Evolutionary conservation across 208 protist species (phyloP).

Genomic region (Strigomonas oncopelti): DNA sequence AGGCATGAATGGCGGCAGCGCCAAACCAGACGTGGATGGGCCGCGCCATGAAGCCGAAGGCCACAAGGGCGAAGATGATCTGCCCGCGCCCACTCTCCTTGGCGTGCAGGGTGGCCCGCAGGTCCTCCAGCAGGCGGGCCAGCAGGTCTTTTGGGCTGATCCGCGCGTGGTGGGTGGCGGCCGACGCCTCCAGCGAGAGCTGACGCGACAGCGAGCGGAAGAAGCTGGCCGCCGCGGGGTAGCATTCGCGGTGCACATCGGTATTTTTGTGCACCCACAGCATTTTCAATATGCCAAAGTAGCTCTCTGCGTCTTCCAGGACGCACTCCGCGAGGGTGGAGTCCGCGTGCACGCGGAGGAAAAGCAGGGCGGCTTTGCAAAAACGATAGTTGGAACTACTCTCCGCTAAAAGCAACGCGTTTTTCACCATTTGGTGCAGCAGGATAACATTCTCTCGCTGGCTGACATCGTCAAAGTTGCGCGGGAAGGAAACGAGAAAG

Average conservation of each 20-base stretch:
- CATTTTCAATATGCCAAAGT: slow-evolving; percentile 15
- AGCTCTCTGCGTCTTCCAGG: slow-evolving; percentile 20
- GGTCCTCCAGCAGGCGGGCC: slow-evolving; percentile 9
- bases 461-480: slow-evolving; percentile 10
- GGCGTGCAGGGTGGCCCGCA: slow-evolving; percentile 10
- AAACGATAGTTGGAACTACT: slow-evolving; percentile 31
- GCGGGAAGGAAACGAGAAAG: slow-evolving; percentile 29
- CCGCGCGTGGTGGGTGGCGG: background rate
- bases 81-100: slow-evolving; percentile 1
- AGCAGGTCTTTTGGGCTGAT: background rate
- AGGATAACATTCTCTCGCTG: slow-evolving; percentile 11
- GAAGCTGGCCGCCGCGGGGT: slow-evolving; percentile 33
- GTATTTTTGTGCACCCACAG: slow-evolving; percentile 59
- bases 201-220: slow-evolving; percentile 29
- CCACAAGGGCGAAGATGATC: slow-evolving; percentile 31
- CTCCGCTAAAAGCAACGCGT: slow-evolving; percentile 23
- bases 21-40: slow-evolving; percentile 18
- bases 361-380: slow-evolving; percentile 34
- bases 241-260: slow-evolving; percentile 39
- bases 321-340: slow-evolving; percentile 28
- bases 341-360: slow-evolving; percentile 26
- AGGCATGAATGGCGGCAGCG: slow-evolving; percentile 7
- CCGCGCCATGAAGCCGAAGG: slow-evolving; percentile 29
- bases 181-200: slow-evolving; percentile 1
- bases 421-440: slow-evolving; percentile 41